These are phyloP conservation scores for Luvunga scandens DNA, from an alignment of 345 rosid genomes.

Conservation along the genomic window DNA sequence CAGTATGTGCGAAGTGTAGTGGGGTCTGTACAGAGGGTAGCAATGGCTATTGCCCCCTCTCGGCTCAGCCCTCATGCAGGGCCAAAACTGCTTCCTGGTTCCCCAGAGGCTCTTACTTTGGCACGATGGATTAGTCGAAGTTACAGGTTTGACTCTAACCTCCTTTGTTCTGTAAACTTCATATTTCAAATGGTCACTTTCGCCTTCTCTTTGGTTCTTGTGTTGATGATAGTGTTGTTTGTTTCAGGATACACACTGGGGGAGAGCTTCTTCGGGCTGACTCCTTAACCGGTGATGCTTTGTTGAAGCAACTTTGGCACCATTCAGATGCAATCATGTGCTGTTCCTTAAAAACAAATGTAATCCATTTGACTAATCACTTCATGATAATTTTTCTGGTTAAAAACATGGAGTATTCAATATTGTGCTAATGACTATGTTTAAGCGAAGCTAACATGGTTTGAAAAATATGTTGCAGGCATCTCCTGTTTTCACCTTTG, in stretches of 20 bases:
- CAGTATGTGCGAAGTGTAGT: conserved; percentile 85
- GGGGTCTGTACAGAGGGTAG: conserved; percentile 96
- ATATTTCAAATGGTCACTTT: background rate
- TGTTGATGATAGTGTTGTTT: background rate
- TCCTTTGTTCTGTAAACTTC: background rate
- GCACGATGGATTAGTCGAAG: conserved; percentile 80
- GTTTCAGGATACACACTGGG: conserved; percentile 63
- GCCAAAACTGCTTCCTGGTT: conserved; percentile 65
- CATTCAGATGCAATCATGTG: conserved; percentile 84
- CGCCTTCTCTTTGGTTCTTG: background rate
- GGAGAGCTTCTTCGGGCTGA: conserved; percentile 57
- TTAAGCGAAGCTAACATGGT: background rate
- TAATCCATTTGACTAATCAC: conserved; percentile 10
- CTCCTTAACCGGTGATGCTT: conserved; percentile 56
- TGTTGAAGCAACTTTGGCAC: conserved; percentile 87
- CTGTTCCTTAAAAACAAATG: conserved; percentile 87
- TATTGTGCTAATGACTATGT: background rate
- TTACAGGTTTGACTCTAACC: conserved; percentile 55
- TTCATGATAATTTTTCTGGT: background rate
- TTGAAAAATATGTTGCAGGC: conserved; percentile 41
- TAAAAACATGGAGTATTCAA: too few relatives aligned
- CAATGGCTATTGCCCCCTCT: conserved; percentile 88
- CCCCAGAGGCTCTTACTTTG: conserved; percentile 91
- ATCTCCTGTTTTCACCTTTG: conserved; percentile 74
- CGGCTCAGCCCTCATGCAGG: conserved; percentile 42